Evolutionary conservation across 495 filamentous ascomycete species (phyloP), one percentile per base, ranked within the genome.

Genomic region (Darksidea phi): DNA sequence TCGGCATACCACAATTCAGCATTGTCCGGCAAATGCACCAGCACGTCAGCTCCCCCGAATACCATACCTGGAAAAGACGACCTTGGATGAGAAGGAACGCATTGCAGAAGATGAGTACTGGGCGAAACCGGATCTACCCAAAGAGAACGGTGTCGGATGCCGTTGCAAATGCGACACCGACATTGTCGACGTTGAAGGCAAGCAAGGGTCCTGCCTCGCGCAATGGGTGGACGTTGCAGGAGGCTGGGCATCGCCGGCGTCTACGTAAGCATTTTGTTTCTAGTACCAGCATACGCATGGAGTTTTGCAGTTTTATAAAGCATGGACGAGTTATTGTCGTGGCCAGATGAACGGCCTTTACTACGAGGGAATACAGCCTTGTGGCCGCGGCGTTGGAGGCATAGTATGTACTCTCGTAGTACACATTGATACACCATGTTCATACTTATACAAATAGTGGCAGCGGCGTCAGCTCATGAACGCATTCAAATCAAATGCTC

Each of bases 151-250:
- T 55, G 94, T 98, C 20, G 94, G 94, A 32, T 99, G 94, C 77
- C 81, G 94, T 70, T 99, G 94, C 81, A 86, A 87, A 67, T 99
- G 94, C 73, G 94, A 99, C 72, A 97, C 92, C n/a, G 94, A 97
- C 73, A 95, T 97, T 69, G 87, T 90, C 23, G 94, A 99, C 70
- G 91, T 99, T 21, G 94, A 99, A 74, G 90, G 89, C 73, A 97
- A 97, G 76, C 87, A 91, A 72, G 94, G 95, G 57, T 95, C 89
- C 67, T 99, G 94, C 77, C 78, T 97, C 41, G 78, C 88, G 11
- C 92, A 99, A 79, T 99, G 95, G 95, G 94, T 99, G 10, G 89
- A 96, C 54, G 92, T 96, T 67, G 95, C 94, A 38, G 94, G 94
- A 61, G 94, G 94, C 52, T 99, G 92, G 92, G 84, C 89, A 57